Percentiles rank a stretch among this genome's conserved stretches.
Conservation (phyloP, 805 yeast species). For the Candida suzukii region DNA sequence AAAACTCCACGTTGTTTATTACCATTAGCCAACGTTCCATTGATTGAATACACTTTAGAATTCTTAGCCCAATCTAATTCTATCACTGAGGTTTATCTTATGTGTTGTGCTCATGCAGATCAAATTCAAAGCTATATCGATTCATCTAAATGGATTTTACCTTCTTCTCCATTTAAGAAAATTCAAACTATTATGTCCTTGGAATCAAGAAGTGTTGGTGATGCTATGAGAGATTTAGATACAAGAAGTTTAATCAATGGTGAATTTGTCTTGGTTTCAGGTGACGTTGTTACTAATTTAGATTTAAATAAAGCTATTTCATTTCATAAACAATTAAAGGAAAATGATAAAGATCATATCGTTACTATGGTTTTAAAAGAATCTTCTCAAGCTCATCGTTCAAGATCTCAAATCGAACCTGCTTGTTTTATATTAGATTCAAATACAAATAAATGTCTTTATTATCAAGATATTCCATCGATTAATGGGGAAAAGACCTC, state of each 20-base stretch:
- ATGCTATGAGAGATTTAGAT: slow-evolving; percentile 94
- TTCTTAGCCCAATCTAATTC: slow-evolving; percentile 79
- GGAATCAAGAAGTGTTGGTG: slow-evolving; percentile 90
- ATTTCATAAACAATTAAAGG: slow-evolving; percentile 65
- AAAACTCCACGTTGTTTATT: slow-evolving; percentile 83
- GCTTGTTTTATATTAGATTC: slow-evolving; percentile 81
- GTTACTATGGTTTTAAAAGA: slow-evolving; percentile 89
- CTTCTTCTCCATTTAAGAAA: slow-evolving; percentile 72
- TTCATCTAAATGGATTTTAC: slow-evolving; percentile 57
- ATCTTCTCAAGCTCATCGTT: slow-evolving; percentile 77
- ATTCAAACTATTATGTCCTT: slow-evolving; percentile 74
- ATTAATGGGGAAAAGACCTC: slow-evolving; percentile 38
- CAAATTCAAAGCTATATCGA: slow-evolving; percentile 80
- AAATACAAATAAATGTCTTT: slow-evolving; percentile 66
- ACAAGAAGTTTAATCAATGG: slow-evolving; percentile 83
- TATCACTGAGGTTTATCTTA: slow-evolving; percentile 81
- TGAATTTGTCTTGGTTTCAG: slow-evolving; percentile 84
- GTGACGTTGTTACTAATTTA: slow-evolving; percentile 92
- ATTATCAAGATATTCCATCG: slow-evolving; percentile 71
- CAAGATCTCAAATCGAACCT: slow-evolving; percentile 74
- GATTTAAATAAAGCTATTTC: slow-evolving; percentile 69
- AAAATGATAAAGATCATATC: slow-evolving; percentile 80
- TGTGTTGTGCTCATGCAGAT: slow-evolving; percentile 88
- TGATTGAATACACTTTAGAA: slow-evolving; percentile 91
- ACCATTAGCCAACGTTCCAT: slow-evolving; percentile 89